These are phyloP conservation scores for Macrophomina pseudophaseolina DNA, from an alignment of 2,329 filamentous ascomycete genomes.

Conservation along the genomic window DNA sequence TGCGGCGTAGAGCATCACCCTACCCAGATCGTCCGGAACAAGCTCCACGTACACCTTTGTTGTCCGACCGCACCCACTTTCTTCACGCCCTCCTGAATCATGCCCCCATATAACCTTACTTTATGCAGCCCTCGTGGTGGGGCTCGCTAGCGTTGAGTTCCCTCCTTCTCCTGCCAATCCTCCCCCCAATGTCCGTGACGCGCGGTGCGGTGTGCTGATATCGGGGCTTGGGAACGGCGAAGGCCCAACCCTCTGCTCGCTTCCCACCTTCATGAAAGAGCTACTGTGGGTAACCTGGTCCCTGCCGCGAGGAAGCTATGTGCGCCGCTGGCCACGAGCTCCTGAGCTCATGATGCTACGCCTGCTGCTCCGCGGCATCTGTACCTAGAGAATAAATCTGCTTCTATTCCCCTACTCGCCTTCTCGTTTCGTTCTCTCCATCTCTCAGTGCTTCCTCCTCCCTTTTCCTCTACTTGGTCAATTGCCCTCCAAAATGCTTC, in stretches of 20 bases:
- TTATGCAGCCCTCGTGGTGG: not conserved
- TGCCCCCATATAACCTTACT: not conserved
- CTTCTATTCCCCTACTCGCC: not conserved
- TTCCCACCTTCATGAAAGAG: not conserved
- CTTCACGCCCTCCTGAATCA: not conserved
- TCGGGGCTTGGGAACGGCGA: not conserved
- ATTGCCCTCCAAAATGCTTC: conserved; percentile 1
- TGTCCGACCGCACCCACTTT: not conserved
- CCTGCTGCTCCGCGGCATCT: not conserved
- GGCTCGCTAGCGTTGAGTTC: not conserved
- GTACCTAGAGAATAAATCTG: not conserved
- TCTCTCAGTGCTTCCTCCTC: not conserved
- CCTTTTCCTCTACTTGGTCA: not conserved
- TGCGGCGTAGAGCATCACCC: not conserved
- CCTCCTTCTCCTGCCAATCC: not conserved
- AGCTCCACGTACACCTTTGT: not conserved
- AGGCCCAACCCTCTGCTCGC: no score
- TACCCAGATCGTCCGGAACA: not conserved
- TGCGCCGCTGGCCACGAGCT: not conserved
- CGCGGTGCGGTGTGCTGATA: conserved; percentile 14
- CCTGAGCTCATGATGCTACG: not conserved
- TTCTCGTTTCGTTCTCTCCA: not conserved
- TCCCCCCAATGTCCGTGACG: not conserved
- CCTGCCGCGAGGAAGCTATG: conserved; percentile 5
- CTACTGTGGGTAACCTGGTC: not conserved